Percentiles rank a stretch among this genome's conserved stretches.
Conservation (phyloP, 306 rosid genomes). For the Vicia sativa region DNA sequence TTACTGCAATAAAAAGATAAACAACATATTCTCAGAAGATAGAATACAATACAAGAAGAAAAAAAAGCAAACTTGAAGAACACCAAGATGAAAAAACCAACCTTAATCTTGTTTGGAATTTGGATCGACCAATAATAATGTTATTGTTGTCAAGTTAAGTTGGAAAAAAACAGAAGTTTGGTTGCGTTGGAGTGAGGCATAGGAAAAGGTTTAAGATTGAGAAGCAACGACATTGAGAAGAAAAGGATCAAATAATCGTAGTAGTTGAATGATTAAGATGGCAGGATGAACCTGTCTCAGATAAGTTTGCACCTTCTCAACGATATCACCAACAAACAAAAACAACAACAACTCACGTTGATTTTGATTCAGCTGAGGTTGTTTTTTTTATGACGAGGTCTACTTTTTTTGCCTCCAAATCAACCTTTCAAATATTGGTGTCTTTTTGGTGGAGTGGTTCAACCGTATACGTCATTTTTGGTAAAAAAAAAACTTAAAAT, state of each 20-base stretch:
- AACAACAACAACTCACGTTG: not conserved
- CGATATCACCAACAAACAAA: not conserved
- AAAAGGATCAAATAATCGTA: not conserved
- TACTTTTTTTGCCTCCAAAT: not conserved
- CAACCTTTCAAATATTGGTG: not conserved
- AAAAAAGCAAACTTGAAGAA: constrained; percentile 33
- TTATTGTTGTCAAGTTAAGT: not conserved
- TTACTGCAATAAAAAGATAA: constrained; percentile 42
- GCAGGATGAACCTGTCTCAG: not conserved
- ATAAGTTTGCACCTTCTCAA: not conserved
- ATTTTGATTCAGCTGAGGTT: not conserved
- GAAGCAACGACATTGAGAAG: constrained; percentile 1
- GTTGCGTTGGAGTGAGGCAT: not conserved
- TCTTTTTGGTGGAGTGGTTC: not conserved
- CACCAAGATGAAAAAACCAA: constrained; percentile 45
- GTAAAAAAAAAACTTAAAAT: not conserved
- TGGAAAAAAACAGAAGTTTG: not conserved
- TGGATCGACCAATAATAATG: not conserved
- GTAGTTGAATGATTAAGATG: not conserved
- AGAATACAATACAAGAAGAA: not conserved
- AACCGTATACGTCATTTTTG: not conserved
- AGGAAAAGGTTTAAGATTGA: not conserved
- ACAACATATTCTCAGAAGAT: not conserved
- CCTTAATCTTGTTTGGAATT: constrained; percentile 36
- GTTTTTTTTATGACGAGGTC: not conserved